phyloP scores from a whole-genome alignment of 2,329 filamentous ascomycete species.

The Exophiala alcalophila region DNA sequence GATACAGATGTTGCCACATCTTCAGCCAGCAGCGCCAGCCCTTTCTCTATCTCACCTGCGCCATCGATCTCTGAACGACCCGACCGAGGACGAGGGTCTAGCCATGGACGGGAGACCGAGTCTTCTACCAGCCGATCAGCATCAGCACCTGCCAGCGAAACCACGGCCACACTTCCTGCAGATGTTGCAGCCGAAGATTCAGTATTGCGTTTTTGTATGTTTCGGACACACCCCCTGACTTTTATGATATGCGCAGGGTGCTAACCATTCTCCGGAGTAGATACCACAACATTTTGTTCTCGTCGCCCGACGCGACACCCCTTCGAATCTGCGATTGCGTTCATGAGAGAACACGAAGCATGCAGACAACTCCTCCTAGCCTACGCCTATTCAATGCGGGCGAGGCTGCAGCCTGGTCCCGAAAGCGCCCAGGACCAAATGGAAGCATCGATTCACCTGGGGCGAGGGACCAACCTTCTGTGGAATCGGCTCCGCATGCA shows the following conservation, averaged over 20 bases:
- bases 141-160: slow-evolving; percentile 2
- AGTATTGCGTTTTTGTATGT: slow-evolving; percentile 21
- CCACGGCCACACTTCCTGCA: slow-evolving; percentile 1
- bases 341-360: slow-evolving; percentile 24
- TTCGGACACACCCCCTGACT: not conserved
- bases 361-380: slow-evolving; percentile 22
- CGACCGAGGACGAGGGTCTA: slow-evolving; percentile 6
- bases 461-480: slow-evolving; percentile 26
- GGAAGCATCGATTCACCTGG: slow-evolving; percentile 22
- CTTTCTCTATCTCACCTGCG: slow-evolving; percentile 20
- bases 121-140: slow-evolving; percentile 7
- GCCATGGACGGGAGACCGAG: slow-evolving; percentile 14
- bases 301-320: slow-evolving; percentile 10
- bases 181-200: slow-evolving; percentile 9
- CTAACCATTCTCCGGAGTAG: slow-evolving; percentile 3
- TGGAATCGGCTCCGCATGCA: slow-evolving; percentile 24
- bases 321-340: slow-evolving; percentile 13
- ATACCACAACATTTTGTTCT: slow-evolving; percentile 15
- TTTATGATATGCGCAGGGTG: not conserved
- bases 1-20: slow-evolving; percentile 15
- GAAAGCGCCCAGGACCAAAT: slow-evolving; percentile 20
- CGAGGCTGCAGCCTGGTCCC: slow-evolving; percentile 10
- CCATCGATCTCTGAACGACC: slow-evolving; percentile 8
- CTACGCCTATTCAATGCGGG: slow-evolving; percentile 19
- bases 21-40: slow-evolving; percentile 23